Evolutionary conservation across 768 basidiomycete genomes (phyloP).

Genomic region (Saitozyma podzolica): DNA sequence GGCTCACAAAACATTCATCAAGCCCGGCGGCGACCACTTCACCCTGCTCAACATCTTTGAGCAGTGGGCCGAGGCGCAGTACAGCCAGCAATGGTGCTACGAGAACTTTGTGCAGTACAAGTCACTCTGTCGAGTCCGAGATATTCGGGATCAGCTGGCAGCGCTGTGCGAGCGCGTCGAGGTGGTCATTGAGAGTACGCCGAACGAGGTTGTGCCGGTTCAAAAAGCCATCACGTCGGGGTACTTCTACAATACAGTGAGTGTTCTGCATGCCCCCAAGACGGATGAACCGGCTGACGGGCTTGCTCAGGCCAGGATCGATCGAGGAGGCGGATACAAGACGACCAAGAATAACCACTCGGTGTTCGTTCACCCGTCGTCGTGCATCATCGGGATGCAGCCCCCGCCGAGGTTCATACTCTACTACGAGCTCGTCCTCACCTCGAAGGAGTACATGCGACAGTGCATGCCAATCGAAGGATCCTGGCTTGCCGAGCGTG

Average conservation of each 20-base stretch:
- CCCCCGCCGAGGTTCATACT: constrained; percentile 86
- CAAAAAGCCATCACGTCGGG: constrained; percentile 95
- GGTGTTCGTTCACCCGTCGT: constrained; percentile 94
- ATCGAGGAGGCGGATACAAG: constrained; percentile 94
- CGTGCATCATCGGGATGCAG: constrained; percentile 90
- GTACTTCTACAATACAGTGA: constrained; percentile 91
- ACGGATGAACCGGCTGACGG: constrained; percentile 1
- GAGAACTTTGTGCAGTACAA: constrained; percentile 83
- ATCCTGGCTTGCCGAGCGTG: constrained; percentile 85
- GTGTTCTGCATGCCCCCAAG: constrained; percentile 34
- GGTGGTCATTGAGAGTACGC: constrained; percentile 79
- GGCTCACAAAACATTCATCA: constrained; percentile 94
- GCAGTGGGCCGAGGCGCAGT: constrained; percentile 97
- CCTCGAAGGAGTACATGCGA: constrained; percentile 93
- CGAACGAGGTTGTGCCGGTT: constrained; percentile 88
- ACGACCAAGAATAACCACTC: constrained; percentile 95
- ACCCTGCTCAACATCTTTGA: constrained; percentile 97
- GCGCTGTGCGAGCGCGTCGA: constrained; percentile 96
- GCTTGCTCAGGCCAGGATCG: constrained; percentile 70
- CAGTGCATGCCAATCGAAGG: constrained; percentile 99
- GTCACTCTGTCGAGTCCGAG: constrained; percentile 86
- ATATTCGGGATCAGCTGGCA: constrained; percentile 89
- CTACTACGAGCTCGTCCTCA: constrained; percentile 97
- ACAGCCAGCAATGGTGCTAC: constrained; percentile 71
- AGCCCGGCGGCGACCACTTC: constrained; percentile 95